These are phyloP conservation scores for Aspergillus brunneoviolaceus DNA, from an alignment of 2,329 filamentous ascomycete genomes.

Conservation along the genomic window DNA sequence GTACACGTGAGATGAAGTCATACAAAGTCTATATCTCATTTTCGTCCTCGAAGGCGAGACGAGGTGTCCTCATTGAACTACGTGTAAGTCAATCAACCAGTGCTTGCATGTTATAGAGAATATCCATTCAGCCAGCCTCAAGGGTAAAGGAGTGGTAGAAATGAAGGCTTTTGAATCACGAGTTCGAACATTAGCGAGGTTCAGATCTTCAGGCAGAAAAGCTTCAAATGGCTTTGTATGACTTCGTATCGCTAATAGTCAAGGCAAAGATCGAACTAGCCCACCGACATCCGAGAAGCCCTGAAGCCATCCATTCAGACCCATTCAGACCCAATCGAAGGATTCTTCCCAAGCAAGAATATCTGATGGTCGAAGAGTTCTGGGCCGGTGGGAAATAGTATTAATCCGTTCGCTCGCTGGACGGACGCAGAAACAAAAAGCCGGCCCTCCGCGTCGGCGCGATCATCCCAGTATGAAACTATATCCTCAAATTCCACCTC, in stretches of 20 bases:
- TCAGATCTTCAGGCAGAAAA: neutral
- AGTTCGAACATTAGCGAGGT: neutral
- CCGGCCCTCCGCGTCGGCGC: slow-evolving; percentile 37
- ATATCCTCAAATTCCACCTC: slow-evolving; percentile 18
- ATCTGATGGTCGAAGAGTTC: slow-evolving; percentile 15
- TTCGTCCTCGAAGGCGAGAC: slow-evolving; percentile 6
- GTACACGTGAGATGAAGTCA: neutral
- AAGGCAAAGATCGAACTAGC: neutral
- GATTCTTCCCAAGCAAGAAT: too few species aligned
- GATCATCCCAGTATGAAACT: slow-evolving; percentile 35
- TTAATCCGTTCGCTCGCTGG: slow-evolving; percentile 35
- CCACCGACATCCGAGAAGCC: neutral
- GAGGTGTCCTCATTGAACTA: neutral
- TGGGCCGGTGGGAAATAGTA: slow-evolving; percentile 39
- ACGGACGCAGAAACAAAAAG: slow-evolving; percentile 44
- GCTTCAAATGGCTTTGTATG: neutral
- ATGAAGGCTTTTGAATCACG: too few species aligned
- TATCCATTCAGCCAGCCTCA: neutral
- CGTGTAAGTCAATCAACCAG: neutral
- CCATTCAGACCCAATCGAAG: too few species aligned
- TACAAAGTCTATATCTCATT: neutral
- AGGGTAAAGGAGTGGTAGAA: neutral
- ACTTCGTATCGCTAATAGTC: neutral
- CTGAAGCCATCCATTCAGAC: too few species aligned
- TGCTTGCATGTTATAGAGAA: neutral